Evolutionary conservation across 768 basidiomycete species (phyloP).

Genomic region (Suillus weaverae): DNA sequence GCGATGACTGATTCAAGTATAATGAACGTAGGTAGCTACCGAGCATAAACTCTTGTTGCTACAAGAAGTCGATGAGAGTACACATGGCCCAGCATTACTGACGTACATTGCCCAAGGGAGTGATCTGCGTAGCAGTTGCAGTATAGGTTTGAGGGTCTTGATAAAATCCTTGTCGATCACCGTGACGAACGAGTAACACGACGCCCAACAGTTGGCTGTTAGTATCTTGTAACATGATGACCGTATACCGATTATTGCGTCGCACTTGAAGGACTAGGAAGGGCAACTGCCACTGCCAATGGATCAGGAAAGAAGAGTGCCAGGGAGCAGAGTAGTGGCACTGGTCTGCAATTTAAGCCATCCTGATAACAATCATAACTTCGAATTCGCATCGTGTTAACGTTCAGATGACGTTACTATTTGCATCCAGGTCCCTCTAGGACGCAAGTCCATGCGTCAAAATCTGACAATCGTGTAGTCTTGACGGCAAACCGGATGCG

Average conservation of each 20-base stretch:
- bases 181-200: conserved; percentile 58
- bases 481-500: background rate
- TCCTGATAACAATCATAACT: background rate
- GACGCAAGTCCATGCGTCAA: background rate
- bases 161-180: conserved; percentile 66
- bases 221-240: conserved; percentile 14
- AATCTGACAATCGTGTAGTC: background rate
- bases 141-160: conserved; percentile 60
- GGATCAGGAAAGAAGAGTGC: background rate
- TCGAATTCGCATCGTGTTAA: background rate
- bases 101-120: conserved; percentile 65
- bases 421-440: background rate
- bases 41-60: conserved; percentile 61
- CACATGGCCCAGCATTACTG: background rate
- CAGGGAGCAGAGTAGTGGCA: background rate
- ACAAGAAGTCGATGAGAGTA: conserved; percentile 5
- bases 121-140: conserved; percentile 57
- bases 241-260: background rate
- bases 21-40: conserved; percentile 50
- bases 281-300: background rate
- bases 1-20: conserved; percentile 55
- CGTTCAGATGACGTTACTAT: background rate
- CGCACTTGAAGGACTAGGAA: background rate
- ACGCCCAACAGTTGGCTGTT: conserved; percentile 49
- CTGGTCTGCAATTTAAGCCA: background rate